phyloP scores from a whole-genome alignment of 208 protist species.

The Herpetomonas muscarum region DNA sequence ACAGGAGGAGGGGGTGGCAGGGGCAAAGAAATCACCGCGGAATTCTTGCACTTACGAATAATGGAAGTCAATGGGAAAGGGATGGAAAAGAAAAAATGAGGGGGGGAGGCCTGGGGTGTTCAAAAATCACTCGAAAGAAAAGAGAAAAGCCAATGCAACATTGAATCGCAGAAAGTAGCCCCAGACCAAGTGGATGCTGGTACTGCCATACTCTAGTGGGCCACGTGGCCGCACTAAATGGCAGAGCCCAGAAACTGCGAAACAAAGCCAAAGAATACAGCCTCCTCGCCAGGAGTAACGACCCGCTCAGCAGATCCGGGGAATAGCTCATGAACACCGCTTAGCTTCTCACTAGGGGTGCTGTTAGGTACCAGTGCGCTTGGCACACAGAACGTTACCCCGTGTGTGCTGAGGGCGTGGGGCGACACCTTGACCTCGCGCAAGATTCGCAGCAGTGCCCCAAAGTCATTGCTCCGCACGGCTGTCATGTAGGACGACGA shows the following conservation, averaged over 20 bases:
- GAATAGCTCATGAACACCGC: slow-evolving; percentile 33
- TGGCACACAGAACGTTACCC: slow-evolving; percentile 66
- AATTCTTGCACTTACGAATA: background rate
- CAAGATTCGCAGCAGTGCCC: slow-evolving; percentile 41
- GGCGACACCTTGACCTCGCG: slow-evolving; percentile 34
- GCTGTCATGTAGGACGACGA: slow-evolving; percentile 29
- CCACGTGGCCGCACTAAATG: too few relatives aligned
- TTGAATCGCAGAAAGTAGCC: slow-evolving; percentile 4
- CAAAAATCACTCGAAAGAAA: background rate
- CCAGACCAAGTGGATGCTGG: too few relatives aligned
- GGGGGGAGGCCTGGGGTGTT: background rate
- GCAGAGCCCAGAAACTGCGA: slow-evolving; percentile 21
- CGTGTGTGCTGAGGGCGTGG: slow-evolving; percentile 39
- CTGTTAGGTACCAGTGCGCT: slow-evolving; percentile 31
- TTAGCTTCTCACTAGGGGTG: slow-evolving; percentile 25
- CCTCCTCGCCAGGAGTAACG: background rate
- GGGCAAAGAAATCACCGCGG: too few relatives aligned
- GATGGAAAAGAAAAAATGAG: slow-evolving; percentile 4
- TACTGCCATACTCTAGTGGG: too few relatives aligned
- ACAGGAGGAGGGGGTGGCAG: too few relatives aligned
- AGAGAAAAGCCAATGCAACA: slow-evolving; percentile 9
- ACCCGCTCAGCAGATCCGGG: slow-evolving; percentile 17
- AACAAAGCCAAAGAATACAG: slow-evolving; percentile 12
- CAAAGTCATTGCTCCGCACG: slow-evolving; percentile 32
- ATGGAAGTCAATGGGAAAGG: slow-evolving; percentile 3